Percentiles rank a stretch among this genome's conserved stretches.
phyloP scores from a whole-genome alignment of 73 alveolate genomes.

The Tetrahymena elliotti region DNA sequence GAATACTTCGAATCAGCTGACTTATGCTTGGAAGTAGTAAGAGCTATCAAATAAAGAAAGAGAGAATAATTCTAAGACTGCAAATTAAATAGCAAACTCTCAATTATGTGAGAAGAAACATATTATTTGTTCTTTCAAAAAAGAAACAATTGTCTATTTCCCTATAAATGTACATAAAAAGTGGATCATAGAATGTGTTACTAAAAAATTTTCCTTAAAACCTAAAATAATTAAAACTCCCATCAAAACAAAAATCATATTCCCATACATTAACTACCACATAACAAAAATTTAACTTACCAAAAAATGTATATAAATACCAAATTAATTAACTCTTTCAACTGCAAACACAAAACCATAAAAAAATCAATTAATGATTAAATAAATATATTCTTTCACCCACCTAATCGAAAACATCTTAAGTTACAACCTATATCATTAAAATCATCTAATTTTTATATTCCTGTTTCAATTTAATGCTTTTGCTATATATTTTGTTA shows the following conservation, averaged over 20 bases:
- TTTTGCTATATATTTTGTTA: neutral
- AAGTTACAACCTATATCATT: too few species aligned
- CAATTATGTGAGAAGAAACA: neutral
- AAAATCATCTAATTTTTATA: neutral
- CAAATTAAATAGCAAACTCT: neutral
- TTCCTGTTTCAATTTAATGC: neutral
- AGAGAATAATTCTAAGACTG: neutral
- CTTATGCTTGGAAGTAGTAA: neutral
- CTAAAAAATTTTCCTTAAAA: neutral
- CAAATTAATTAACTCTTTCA: neutral
- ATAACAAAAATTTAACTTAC: neutral
- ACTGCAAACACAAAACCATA: neutral
- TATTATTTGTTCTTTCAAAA: neutral
- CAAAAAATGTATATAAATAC: neutral
- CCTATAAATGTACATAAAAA: too few species aligned
- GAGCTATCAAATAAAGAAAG: neutral
- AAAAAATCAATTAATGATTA: too few species aligned
- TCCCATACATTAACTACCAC: neutral
- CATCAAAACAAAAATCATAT: neutral
- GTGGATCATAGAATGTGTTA: neutral
- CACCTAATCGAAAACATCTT: neutral
- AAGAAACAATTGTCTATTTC: neutral
- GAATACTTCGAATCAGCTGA: neutral
- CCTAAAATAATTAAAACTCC: neutral
- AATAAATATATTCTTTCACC: too few species aligned